phyloP scores from a whole-genome alignment of 306 rosid species.

The Phaseolus lunatus region DNA sequence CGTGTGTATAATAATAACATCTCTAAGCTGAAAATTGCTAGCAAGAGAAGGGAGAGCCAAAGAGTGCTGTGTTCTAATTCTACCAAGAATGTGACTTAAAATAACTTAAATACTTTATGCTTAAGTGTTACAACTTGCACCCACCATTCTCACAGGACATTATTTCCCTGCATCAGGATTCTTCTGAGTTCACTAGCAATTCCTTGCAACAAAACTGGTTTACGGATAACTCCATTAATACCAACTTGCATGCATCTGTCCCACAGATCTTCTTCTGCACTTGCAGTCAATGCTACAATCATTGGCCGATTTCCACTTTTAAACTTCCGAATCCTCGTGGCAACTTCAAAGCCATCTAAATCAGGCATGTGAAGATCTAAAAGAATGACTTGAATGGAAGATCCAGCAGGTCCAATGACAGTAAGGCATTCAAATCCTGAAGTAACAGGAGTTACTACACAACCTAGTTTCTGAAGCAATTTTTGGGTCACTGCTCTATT shows the following conservation, averaged over 20 bases:
- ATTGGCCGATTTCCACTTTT: conserved; percentile 85
- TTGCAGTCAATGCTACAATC: conserved; percentile 75
- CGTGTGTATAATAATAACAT: conserved; percentile 57
- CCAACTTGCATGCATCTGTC: conserved; percentile 84
- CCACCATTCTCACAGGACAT: conserved; percentile 49
- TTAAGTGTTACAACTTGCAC: conserved; percentile 43
- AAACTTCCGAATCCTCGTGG: conserved; percentile 73
- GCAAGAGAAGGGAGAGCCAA: conserved; percentile 45
- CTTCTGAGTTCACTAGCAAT: conserved; percentile 81
- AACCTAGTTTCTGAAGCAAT: conserved; percentile 91
- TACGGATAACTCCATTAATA: conserved; percentile 80
- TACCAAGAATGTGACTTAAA: conserved; percentile 49
- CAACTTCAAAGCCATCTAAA: conserved; percentile 87
- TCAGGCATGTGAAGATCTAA: conserved; percentile 90
- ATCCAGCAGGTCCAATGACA: conserved; percentile 65
- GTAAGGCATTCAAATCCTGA: conserved; percentile 92
- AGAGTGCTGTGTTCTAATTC: conserved; percentile 49
- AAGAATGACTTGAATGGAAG: conserved; percentile 71
- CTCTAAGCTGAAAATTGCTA: conserved; percentile 53
- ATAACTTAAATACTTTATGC: conserved; percentile 46
- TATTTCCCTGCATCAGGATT: conserved; percentile 76
- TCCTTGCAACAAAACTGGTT: conserved; percentile 85
- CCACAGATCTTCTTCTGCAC: conserved; percentile 83
- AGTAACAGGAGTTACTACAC: conserved; percentile 75
- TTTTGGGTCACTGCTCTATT: conserved; percentile 88